Base-by-base conservation (phyloP, 2,329 filamentous ascomycete genomes). In the Exophiala alcalophila region DNA sequence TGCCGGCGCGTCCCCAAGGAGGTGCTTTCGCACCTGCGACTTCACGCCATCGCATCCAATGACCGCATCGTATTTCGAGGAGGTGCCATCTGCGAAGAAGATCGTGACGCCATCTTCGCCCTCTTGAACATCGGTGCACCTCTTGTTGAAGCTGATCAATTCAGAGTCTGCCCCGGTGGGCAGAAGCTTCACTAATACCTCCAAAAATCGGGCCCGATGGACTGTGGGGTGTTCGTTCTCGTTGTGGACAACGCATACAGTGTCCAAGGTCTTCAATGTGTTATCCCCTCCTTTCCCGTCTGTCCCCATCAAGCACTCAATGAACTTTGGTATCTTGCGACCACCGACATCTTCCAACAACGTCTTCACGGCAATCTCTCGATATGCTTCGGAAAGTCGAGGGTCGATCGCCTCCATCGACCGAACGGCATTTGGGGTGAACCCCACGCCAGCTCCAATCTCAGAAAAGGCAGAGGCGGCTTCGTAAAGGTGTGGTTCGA, bases 21-120 rank as follows among this genome's bases (percentile, higher is more conserved):
- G 15, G 8, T 32, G 26, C 9, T 40, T 40, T 8, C 38, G 38
- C 14, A 40, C 38, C 5, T 14, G 15, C 10, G 38, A 40, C 23
- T 40, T 40, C 10, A 40, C 38, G 21, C 38, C 38, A 12, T 40
- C 38, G 21, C 38, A 40, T 16, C 38, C 38, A 25, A 40, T 19
- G n/a, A 20, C 38, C 5, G 38, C 38, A 20, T 40, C 38, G 5
- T 32, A 27, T 5, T 9, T 32, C 27, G 32, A 14, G 7, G 38
- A 26, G 20, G 38, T 40, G 11, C 29, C 38, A 23, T 40, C 38
- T 10, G 38, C 29, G 7, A 40, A 40, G 16, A 18, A 12, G 16
- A 33, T 23, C 7, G 21, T 33, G 15, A 27, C 38, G 15, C 38
- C 28, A n/a, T 20, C 21, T 20, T 19, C 28, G 8, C 27, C 25